Conservation (phyloP, 176 grass and related monocot genomes). For the Oryza rufipogon region DNA sequence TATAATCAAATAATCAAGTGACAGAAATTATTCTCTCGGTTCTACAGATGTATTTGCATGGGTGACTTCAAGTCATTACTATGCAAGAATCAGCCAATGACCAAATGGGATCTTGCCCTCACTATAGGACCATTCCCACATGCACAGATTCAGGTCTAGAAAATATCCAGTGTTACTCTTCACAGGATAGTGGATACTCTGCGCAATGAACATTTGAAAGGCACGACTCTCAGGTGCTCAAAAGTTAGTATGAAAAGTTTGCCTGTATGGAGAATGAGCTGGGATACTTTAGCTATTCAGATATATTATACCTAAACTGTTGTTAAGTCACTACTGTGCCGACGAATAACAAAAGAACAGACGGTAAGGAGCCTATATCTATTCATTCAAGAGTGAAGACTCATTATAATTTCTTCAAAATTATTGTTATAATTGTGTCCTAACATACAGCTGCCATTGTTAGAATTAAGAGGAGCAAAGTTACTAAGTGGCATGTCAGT, state of each 20-base stretch:
- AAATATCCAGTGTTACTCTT: slow-evolving; percentile 4
- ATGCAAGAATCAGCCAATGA: slow-evolving; percentile 20
- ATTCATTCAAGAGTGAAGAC: not conserved
- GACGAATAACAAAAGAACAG: not conserved
- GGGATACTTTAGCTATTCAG: not conserved
- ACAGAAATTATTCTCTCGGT: not conserved
- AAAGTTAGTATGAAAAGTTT: not conserved
- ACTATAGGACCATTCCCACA: not conserved
- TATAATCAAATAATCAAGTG: slow-evolving; percentile 23
- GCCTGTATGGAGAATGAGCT: not conserved
- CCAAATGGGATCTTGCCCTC: not conserved
- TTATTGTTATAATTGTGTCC: not conserved
- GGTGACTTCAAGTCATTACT: slow-evolving; percentile 3
- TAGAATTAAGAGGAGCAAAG: slow-evolving; percentile 1
- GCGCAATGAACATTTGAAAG: slow-evolving; percentile 15
- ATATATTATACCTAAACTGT: not conserved
- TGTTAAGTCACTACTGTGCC: not conserved
- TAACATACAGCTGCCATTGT: not conserved
- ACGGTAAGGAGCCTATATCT: not conserved
- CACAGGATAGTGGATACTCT: slow-evolving; percentile 5
- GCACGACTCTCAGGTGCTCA: not conserved
- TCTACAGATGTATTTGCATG: not conserved
- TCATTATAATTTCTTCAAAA: not conserved
- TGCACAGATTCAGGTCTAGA: not conserved
- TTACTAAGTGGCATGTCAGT: not conserved